Base-by-base conservation (phyloP, 345 rosid species). In the Gossypium ekmanianum region DNA sequence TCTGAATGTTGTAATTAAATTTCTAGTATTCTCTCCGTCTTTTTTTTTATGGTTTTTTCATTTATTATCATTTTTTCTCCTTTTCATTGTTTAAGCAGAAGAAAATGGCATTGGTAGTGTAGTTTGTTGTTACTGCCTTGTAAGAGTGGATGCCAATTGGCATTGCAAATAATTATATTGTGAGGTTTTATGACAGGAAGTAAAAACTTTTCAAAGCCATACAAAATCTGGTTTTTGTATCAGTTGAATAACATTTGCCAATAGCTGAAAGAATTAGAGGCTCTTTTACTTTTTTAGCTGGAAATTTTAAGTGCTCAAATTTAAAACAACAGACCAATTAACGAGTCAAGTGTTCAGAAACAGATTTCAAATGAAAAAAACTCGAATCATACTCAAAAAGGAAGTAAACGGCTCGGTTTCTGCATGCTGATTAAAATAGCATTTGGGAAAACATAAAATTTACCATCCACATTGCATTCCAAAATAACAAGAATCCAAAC, bases 1-100 rank as follows among this genome's bases (percentile, higher is more conserved):
- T 47, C 66, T 66, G 54, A 78, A 52, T 54, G 79, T 75, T 75
- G 48, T 34, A 47, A 14, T 54, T 73, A 73, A 34, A 22, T 34
- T 75, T 12, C 16, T 41, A 56, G n/a, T 0, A 17, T 69, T 57
- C 75, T 68, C 74, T 55, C 54, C 47, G 41, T 39, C 13, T 13
- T 39, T 22, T 9, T 29, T 13, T 20, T 39, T 12, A 16, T 4
- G 74, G 57, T 41, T 43, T 27, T 20, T 55, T 54, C 27, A 52
- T 39, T 45, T 18, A 58, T 67, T 9, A 2, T 45, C 10, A 8
- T 59, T 59, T 5, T 20, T 24, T 24, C 50, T 17, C 63, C 22
- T 58, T 58, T 75, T 65, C 7, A 51, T 50, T 67, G 20, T 56
- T 24, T 39, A 70, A 61, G 26, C 48, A 14, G 65, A 54, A 73